Evolutionary conservation across 2,329 filamentous ascomycete species (phyloP), one percentile per base, ranked within the genome.

Genomic region (Talaromyces funiculosus): DNA sequence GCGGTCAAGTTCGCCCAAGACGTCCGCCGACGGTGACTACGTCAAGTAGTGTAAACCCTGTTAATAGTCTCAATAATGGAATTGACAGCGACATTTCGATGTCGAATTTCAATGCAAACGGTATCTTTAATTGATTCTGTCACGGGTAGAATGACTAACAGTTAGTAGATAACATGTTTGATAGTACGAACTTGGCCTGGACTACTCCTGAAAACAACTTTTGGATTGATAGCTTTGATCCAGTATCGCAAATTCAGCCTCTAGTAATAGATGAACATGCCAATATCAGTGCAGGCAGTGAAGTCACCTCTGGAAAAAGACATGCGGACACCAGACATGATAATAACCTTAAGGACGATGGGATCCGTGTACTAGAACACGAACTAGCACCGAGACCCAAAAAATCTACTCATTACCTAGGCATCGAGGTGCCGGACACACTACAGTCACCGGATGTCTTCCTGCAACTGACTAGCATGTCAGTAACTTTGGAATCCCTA

Each of bases 1-100:
- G 59, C 12, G 59, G 59, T n/a, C 59, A 61, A 16, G 43, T 61
- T 10, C 59, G 59, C 29, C 40, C 59, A 20, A 56, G 57, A 22
- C 38, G 47, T 2, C 3, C 22, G 16, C 16, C 53, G 47, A 33
- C 35, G n/a, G 24, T 6, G 12, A 33, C 35, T 18, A 38, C 16
- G 7, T n/a, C 33, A 7, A 18, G 20, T 18, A 38, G 38, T 33
- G 16, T 29, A 14, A 42, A 8, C 24, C 24, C 53, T 43, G 26
- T 35, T 29, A 35, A 57, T 37, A 38, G 16, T 6, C 4, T 60
- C 51, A 45, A 55, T 26, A 53, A 37, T 16, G 18, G 31, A 4
- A 35, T 45, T 38, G 57, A 38, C 10, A 49, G 12, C 31, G 55
- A 38, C 22, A 24, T 47, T 12, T 22, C 26, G 7, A 31, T 51